These are phyloP conservation scores for Ceratocystis eucalypticola DNA, from an alignment of 2,329 filamentous ascomycete genomes.

Conservation along the genomic window DNA sequence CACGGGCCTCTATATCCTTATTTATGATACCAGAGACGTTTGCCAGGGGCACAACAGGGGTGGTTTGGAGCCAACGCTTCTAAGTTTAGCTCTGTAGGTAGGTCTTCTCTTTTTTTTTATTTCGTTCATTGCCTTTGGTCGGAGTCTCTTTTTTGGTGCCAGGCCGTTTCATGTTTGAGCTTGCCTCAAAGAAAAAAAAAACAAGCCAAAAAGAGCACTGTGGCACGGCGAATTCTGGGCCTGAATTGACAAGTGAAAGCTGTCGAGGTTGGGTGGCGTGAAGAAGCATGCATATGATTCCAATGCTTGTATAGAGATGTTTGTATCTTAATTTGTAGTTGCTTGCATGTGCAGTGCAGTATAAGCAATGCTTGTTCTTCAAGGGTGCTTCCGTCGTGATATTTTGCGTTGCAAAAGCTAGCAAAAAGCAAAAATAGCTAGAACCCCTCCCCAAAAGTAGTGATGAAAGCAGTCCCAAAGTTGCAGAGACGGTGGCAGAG, in stretches of 20 bases:
- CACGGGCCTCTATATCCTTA: not conserved
- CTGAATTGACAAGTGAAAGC: not conserved
- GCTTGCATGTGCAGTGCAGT: not conserved
- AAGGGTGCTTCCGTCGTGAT: not conserved
- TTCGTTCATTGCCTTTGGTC: not conserved
- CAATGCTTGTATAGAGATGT: not conserved
- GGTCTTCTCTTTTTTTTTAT: not conserved
- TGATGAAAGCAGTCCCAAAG: too few relatives aligned
- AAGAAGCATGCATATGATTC: not conserved
- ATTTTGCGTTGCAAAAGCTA: not conserved
- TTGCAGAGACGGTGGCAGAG: not conserved
- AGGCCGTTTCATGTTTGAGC: not conserved
- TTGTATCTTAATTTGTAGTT: not conserved
- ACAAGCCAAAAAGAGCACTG: not conserved
- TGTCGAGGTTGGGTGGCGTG: not conserved
- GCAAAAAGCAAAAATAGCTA: not conserved
- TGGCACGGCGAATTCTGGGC: not conserved
- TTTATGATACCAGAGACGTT: not conserved
- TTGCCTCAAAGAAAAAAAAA: not conserved
- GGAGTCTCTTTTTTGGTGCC: slow-evolving; percentile 1
- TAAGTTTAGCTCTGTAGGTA: not conserved
- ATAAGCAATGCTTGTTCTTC: not conserved
- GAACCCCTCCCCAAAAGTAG: too few relatives aligned
- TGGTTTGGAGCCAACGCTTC: not conserved
- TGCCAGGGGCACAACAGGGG: not conserved